A percentile compares a stretch with the other conserved stretches of the same genome.
These are phyloP conservation scores for Paecilomyces formosus DNA, from an alignment of 2,329 filamentous ascomycete species.

Conservation along the genomic window DNA sequence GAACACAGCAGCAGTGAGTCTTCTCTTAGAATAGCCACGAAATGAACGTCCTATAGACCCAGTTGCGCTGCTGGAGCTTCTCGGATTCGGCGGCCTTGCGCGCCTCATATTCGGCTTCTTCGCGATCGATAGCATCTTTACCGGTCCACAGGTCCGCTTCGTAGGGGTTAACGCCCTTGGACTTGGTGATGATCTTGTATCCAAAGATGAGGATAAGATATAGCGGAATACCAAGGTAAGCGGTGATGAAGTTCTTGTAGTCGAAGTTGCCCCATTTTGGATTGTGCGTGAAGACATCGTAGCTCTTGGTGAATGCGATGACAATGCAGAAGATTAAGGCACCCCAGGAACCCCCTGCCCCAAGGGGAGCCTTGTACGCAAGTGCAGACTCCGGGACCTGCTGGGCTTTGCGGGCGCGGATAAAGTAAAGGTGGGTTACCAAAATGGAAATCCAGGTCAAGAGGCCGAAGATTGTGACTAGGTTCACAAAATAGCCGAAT, in stretches of 20 bases:
- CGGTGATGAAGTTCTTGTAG: constrained; percentile 67
- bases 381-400: constrained; percentile 46
- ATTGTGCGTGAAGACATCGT: constrained; percentile 54
- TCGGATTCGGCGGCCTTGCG: constrained; percentile 34
- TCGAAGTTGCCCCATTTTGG: constrained; percentile 49
- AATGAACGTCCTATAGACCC: constrained; percentile 50
- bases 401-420: constrained; percentile 53
- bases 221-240: constrained; percentile 66
- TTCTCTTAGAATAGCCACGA: constrained; percentile 49
- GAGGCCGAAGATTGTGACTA: constrained; percentile 56
- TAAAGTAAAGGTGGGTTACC: constrained; percentile 58
- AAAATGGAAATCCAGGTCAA: constrained; percentile 61
- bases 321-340: constrained; percentile 62
- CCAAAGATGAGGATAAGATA: constrained; percentile 62
- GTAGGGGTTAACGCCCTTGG: constrained; percentile 46
- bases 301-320: constrained; percentile 74
- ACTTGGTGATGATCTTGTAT: constrained; percentile 52
- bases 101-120: constrained; percentile 61
- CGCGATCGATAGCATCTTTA: constrained; percentile 63
- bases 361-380: constrained; percentile 61
- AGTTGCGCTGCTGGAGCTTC: constrained; percentile 24
- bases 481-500: constrained; percentile 57
- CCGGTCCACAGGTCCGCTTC: constrained; percentile 62
- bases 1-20: not conserved
- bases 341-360: constrained; percentile 57